Conservation (phyloP, 495 filamentous ascomycete genomes). For the Xylaria intraflava region DNA sequence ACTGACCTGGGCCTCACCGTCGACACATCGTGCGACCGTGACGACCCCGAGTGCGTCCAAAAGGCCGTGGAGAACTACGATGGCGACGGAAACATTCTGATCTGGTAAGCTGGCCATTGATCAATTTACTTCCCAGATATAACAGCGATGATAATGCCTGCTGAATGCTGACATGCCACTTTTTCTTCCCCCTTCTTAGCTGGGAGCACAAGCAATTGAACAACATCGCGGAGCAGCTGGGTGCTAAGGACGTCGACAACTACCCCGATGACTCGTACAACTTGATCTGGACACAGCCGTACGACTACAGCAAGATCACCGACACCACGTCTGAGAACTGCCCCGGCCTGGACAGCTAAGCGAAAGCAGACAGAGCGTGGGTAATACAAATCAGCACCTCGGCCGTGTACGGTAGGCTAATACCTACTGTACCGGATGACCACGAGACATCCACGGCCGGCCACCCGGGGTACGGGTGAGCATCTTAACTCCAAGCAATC, state of each 20-base stretch:
- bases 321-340: slow-evolving; percentile 35
- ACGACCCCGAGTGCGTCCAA: slow-evolving; percentile 42
- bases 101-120: slow-evolving; percentile 26
- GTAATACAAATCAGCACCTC: no score
- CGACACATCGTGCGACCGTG: slow-evolving; percentile 41
- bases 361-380: background rate
- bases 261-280: slow-evolving; percentile 33
- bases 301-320: slow-evolving; percentile 35
- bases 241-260: slow-evolving; percentile 27
- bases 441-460: no score
- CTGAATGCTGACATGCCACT: background rate
- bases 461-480: no score
- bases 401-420: no score
- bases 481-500: no score
- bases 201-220: slow-evolving; percentile 48
- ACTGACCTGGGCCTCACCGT: slow-evolving; percentile 45
- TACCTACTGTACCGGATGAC: no score
- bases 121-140: background rate
- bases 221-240: slow-evolving; percentile 41
- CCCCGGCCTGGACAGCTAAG: slow-evolving; percentile 35
- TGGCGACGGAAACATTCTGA: slow-evolving; percentile 47
- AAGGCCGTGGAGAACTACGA: slow-evolving; percentile 38
- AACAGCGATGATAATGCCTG: background rate
- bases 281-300: slow-evolving; percentile 45
- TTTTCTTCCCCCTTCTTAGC: slow-evolving; percentile 22